These are phyloP conservation scores for Paraphaeosphaeria sporulosa DNA, from an alignment of 2,329 filamentous ascomycete species.

Conservation along the genomic window DNA sequence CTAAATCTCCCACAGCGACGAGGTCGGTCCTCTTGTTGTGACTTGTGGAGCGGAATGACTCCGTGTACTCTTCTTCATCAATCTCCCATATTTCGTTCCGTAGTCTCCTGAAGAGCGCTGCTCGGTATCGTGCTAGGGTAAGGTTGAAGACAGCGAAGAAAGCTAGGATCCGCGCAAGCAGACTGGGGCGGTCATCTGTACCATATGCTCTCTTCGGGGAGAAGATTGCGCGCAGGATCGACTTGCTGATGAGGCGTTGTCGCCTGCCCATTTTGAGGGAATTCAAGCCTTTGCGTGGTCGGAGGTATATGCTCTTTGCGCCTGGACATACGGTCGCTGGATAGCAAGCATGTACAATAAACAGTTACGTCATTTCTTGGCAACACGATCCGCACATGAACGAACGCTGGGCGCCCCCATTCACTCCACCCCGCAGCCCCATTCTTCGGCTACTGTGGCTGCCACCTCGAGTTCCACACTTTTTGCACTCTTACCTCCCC, in stretches of 20 bases:
- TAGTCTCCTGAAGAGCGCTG: slow-evolving; percentile 60
- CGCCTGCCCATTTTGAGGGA: slow-evolving; percentile 44
- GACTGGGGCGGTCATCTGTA: slow-evolving; percentile 29
- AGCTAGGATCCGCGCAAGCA: slow-evolving; percentile 56
- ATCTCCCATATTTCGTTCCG: slow-evolving; percentile 62
- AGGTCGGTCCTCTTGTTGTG: slow-evolving; percentile 54
- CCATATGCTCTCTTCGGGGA: slow-evolving; percentile 27
- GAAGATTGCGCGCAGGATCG: slow-evolving; percentile 49
- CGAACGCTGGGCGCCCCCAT: neutral
- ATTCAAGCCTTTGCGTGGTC: slow-evolving; percentile 6
- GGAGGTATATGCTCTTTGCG: slow-evolving; percentile 1
- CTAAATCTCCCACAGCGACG: slow-evolving; percentile 70
- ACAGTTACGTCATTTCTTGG: slow-evolving; percentile 11
- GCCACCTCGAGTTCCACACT: neutral
- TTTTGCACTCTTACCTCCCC: neutral
- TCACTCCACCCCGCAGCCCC: neutral
- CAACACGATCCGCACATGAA: neutral
- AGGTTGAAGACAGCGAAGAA: slow-evolving; percentile 65
- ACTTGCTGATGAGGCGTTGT: slow-evolving; percentile 46
- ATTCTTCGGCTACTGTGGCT: neutral
- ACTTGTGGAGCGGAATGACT: slow-evolving; percentile 58
- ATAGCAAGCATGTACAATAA: neutral
- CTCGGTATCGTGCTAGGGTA: slow-evolving; percentile 56
- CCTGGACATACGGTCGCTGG: neutral
- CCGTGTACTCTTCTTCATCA: slow-evolving; percentile 61